Percentiles rank a stretch among this genome's conserved stretches.
phyloP scores from a whole-genome alignment of 768 basidiomycete genomes.

The Postia placenta region DNA sequence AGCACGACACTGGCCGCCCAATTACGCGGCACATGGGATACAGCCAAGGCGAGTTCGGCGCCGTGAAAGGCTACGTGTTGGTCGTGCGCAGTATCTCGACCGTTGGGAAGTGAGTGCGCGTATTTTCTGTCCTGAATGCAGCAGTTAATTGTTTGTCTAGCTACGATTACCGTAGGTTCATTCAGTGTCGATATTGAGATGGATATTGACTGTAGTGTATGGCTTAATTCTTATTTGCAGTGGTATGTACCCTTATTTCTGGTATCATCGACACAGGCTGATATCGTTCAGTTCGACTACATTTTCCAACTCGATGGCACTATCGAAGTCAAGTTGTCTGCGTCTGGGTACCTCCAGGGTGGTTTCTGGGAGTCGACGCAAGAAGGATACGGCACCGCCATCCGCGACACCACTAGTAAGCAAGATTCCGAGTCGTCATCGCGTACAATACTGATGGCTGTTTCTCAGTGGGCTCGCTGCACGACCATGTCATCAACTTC shows the following conservation, averaged over 20 bases:
- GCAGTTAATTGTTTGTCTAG: constrained; percentile 19
- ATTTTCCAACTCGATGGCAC: constrained; percentile 62
- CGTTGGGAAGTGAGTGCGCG: constrained; percentile 52
- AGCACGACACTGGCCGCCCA: constrained; percentile 52
- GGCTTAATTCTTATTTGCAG: constrained; percentile 1
- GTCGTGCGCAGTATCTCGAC: constrained; percentile 52
- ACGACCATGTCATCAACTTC: constrained; percentile 65
- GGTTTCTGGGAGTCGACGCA: constrained; percentile 50
- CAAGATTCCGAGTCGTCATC: constrained; percentile 1
- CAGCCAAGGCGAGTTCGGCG: constrained; percentile 49
- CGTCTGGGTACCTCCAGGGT: constrained; percentile 65
- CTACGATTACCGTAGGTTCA: constrained; percentile 47
- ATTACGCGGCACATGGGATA: constrained; percentile 54
- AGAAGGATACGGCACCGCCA: constrained; percentile 45
- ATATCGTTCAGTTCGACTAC: constrained; percentile 45
- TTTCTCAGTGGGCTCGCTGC: constrained; percentile 51
- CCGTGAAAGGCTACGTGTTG: constrained; percentile 53
- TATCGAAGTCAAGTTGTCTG: constrained; percentile 61
- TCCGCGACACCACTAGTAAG: constrained; percentile 51
- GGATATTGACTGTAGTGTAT: not conserved
- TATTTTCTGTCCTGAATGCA: not conserved
- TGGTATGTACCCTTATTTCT: constrained; percentile 4
- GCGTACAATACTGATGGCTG: not conserved
- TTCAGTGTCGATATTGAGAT: too few relatives aligned
- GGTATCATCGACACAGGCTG: constrained; percentile 3